Evolutionary conservation across 257 asterid species (phyloP).

Genomic region (Linderniella brevidens): DNA sequence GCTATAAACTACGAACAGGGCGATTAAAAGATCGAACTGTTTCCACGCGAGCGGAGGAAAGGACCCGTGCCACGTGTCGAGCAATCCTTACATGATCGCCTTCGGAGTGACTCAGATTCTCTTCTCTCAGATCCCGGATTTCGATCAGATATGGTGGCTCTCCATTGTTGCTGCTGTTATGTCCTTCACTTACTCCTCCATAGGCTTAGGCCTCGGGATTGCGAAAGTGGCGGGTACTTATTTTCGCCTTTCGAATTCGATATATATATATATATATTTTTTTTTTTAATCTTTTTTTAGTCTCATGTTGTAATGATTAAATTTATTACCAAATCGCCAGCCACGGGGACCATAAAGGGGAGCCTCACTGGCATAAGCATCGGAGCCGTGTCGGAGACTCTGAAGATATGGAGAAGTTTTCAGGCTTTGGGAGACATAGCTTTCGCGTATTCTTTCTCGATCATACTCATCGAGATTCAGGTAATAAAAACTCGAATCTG

Average conservation of each 20-base stretch:
- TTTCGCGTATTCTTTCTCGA: slow-evolving; percentile 34
- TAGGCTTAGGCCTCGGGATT: slow-evolving; percentile 37
- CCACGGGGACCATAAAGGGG: slow-evolving; percentile 26
- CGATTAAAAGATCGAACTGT: slow-evolving; percentile 35
- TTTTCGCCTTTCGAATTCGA: not conserved
- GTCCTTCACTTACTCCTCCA: slow-evolving; percentile 39
- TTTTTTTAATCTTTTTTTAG: not conserved
- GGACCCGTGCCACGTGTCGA: slow-evolving; percentile 36
- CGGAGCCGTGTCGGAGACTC: slow-evolving; percentile 32
- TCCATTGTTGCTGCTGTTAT: slow-evolving; percentile 33
- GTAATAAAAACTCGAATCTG: slow-evolving; percentile 5
- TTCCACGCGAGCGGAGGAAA: slow-evolving; percentile 30
- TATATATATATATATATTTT: too few species aligned
- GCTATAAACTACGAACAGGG: too few species aligned
- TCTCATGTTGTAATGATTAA: not conserved
- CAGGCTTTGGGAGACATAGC: slow-evolving; percentile 39
- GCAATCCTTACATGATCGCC: slow-evolving; percentile 42
- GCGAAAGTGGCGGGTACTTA: slow-evolving; percentile 22
- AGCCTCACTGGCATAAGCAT: slow-evolving; percentile 45
- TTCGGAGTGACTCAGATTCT: slow-evolving; percentile 31
- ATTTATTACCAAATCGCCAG: slow-evolving; percentile 10
- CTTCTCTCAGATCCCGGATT: slow-evolving; percentile 43
- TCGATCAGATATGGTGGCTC: slow-evolving; percentile 41
- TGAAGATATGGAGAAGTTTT: slow-evolving; percentile 43
- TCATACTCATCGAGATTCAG: slow-evolving; percentile 41